Evolutionary conservation across 495 filamentous ascomycete species (phyloP).

Genomic region (Astrothelium macrocarpum): DNA sequence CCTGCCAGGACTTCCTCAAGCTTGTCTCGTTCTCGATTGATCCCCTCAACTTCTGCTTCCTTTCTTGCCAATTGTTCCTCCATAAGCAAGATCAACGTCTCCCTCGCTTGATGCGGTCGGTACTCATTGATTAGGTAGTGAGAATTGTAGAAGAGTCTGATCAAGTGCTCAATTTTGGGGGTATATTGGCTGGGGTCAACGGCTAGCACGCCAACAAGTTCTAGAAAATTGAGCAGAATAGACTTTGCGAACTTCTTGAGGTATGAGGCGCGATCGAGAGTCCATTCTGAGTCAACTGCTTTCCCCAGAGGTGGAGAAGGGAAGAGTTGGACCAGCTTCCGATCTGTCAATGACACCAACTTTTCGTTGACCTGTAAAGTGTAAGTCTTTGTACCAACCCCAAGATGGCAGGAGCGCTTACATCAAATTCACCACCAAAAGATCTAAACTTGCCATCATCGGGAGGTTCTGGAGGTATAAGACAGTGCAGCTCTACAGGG

Average conservation of each 20-base stretch:
- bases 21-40: constrained; percentile 60
- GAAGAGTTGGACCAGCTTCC: constrained; percentile 45
- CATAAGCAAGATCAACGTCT: constrained; percentile 85
- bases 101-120: constrained; percentile 87
- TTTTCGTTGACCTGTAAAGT: constrained; percentile 47
- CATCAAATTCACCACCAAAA: constrained; percentile 61
- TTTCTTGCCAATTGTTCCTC: constrained; percentile 71
- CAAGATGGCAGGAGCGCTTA: constrained; percentile 30
- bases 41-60: constrained; percentile 67
- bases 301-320: constrained; percentile 22
- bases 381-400: constrained; percentile 1
- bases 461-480: constrained; percentile 64
- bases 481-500: constrained; percentile 62
- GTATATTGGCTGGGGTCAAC: constrained; percentile 45
- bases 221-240: constrained; percentile 74
- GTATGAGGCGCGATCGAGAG: constrained; percentile 60
- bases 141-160: constrained; percentile 73
- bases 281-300: constrained; percentile 32
- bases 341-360: constrained; percentile 56
- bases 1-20: constrained; percentile 59
- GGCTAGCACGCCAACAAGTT: constrained; percentile 61
- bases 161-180: constrained; percentile 63
- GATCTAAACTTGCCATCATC: constrained; percentile 58
- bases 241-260: constrained; percentile 72
- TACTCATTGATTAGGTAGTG: constrained; percentile 90